Evolutionary conservation across 2,329 filamentous ascomycete species (phyloP).

Genomic region (Lasiodiplodia sp.): DNA sequence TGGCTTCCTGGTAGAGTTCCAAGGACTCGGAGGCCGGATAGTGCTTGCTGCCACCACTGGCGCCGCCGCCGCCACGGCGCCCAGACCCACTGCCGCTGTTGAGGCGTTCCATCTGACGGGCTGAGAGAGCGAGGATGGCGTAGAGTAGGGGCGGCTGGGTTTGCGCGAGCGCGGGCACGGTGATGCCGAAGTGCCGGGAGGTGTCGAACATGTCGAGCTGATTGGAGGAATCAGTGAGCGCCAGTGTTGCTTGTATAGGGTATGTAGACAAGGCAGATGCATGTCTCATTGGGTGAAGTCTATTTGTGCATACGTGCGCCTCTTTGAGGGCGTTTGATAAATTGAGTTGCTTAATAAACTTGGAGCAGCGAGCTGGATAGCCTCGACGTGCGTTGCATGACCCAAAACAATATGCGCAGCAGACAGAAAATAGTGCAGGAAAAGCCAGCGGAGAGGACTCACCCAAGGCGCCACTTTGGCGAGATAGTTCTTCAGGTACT

Average conservation of each 20-base stretch:
- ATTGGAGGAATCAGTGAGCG: background rate
- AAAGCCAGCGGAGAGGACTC: conserved; percentile 13
- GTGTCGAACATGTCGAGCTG: conserved; percentile 63
- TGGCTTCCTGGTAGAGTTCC: conserved; percentile 60
- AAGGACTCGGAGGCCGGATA: conserved; percentile 53
- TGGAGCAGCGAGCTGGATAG: background rate
- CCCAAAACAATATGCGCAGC: background rate
- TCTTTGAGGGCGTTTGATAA: background rate
- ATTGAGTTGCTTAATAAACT: conserved; percentile 1
- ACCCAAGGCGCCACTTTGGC: conserved; percentile 42
- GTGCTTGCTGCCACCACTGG: background rate
- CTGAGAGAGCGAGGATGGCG: conserved; percentile 60
- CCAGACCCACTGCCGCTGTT: conserved; percentile 32
- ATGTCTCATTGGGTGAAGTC: background rate
- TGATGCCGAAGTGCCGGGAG: conserved; percentile 57
- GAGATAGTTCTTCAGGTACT: conserved; percentile 43
- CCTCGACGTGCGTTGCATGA: background rate
- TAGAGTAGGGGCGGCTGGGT: conserved; percentile 55
- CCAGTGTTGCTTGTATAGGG: background rate
- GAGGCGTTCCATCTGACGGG: conserved; percentile 59
- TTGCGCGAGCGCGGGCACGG: conserved; percentile 57
- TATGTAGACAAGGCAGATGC: background rate
- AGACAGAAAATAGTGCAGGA: background rate
- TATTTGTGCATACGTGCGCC: background rate
- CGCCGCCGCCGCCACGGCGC: background rate